These are phyloP conservation scores for Gorgonomyces haynaldii DNA, from an alignment of 192 early-diverging fungal species.

Conservation along the genomic window DNA sequence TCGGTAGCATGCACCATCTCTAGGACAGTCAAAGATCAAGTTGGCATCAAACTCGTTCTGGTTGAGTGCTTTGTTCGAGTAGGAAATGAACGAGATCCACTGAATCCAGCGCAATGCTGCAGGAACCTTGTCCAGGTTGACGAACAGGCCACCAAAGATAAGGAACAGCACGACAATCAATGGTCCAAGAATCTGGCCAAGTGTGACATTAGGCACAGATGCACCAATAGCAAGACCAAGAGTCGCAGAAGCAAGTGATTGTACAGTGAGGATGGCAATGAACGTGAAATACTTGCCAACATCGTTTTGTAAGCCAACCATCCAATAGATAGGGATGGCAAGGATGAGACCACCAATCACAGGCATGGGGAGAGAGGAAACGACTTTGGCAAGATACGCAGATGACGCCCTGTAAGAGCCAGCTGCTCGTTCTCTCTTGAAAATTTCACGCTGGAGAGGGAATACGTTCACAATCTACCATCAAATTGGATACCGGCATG, in stretches of 20 bases:
- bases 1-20: conserved; percentile 6
- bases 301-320: conserved; percentile 11
- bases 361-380: conserved; percentile 33
- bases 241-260: conserved; percentile 14
- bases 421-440: conserved; percentile 52
- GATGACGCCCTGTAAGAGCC: conserved; percentile 53
- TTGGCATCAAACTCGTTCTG: conserved; percentile 35
- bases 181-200: conserved; percentile 34
- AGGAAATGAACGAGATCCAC: conserved; percentile 30
- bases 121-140: conserved; percentile 24
- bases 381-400: conserved; percentile 51
- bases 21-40: conserved; percentile 17
- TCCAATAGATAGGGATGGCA: conserved; percentile 23
- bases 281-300: conserved; percentile 14
- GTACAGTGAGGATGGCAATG: conserved; percentile 11
- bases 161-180: conserved; percentile 31
- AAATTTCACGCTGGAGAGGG: conserved; percentile 36
- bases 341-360: conserved; percentile 12
- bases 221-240: conserved; percentile 29
- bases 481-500: conserved; percentile 36
- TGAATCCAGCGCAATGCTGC: conserved; percentile 25
- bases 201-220: conserved; percentile 23
- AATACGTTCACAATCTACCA: conserved; percentile 18
- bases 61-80: conserved; percentile 29
- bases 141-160: conserved; percentile 31